Evolutionary conservation across 176 grass and related monocot genomes (phyloP).

Genomic region (Juncus effusus): DNA sequence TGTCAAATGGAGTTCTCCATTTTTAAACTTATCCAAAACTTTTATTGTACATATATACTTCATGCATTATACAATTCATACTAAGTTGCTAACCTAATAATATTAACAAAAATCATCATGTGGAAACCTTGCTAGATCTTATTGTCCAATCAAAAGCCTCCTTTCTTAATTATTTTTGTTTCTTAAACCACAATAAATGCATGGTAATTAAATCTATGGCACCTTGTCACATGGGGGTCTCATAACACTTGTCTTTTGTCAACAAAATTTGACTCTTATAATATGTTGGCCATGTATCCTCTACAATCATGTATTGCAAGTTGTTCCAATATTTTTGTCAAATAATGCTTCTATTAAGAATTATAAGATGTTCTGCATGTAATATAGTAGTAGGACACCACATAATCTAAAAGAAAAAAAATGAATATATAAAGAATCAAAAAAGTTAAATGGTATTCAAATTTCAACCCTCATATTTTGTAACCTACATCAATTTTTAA

Average conservation of each 20-base stretch:
- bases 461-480: too few species aligned
- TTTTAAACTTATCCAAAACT: background rate
- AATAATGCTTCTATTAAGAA: too few species aligned
- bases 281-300: background rate
- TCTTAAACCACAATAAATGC: constrained; percentile 16
- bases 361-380: too few species aligned
- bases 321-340: too few species aligned
- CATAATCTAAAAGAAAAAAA: too few species aligned
- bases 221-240: constrained; percentile 26
- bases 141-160: constrained; percentile 12
- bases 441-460: too few species aligned
- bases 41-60: background rate
- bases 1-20: too few species aligned
- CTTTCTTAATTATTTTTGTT: background rate
- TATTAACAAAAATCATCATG: constrained; percentile 17
- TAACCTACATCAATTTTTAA: too few species aligned
- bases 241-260: constrained; percentile 25
- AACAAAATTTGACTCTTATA: constrained; percentile 35
- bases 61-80: background rate
- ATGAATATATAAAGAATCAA: too few species aligned
- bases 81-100: background rate
- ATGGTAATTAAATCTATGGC: background rate
- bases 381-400: too few species aligned
- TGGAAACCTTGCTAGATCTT: constrained; percentile 18
- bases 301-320: constrained; percentile 9